Percentiles rank a stretch among this genome's conserved stretches.
These are phyloP conservation scores for Fusarium concolor DNA, from an alignment of 2,329 filamentous ascomycete species.

Conservation along the genomic window DNA sequence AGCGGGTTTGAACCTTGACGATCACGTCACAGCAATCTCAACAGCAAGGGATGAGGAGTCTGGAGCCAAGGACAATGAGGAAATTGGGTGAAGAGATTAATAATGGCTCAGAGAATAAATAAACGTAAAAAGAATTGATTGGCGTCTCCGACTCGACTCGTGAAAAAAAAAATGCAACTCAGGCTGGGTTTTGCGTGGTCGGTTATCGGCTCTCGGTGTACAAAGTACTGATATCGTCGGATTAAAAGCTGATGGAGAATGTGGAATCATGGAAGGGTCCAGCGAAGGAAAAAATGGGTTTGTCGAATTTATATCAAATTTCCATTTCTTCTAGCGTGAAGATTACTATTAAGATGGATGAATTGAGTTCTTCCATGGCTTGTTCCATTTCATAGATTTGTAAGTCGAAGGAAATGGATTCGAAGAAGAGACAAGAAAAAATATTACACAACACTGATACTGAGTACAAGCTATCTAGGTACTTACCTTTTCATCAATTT, in stretches of 20 bases:
- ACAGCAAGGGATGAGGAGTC: constrained; percentile 28
- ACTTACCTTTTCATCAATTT: constrained; percentile 11
- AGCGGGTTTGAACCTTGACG: constrained; percentile 31
- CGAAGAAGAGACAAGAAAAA: background rate
- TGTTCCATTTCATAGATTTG: constrained; percentile 29
- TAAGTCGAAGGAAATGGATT: constrained; percentile 21
- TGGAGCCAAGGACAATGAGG: background rate
- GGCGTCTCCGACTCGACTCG: constrained; percentile 21
- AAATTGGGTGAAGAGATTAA: constrained; percentile 11
- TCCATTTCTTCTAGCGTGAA: constrained; percentile 10
- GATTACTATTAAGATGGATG: constrained; percentile 13
- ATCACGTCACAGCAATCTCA: constrained; percentile 41
- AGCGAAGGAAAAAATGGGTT: constrained; percentile 31
- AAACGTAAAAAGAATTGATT: constrained; percentile 39
- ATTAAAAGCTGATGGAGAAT: constrained; percentile 10
- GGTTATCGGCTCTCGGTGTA: constrained; percentile 43
- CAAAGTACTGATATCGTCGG: constrained; percentile 20
- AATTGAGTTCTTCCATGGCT: constrained; percentile 14
- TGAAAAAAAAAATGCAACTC: constrained; percentile 18
- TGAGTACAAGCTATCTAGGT: constrained; percentile 5
- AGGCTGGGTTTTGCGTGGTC: constrained; percentile 23
- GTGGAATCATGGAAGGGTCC: constrained; percentile 33
- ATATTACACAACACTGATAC: constrained; percentile 2
- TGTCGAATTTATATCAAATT: constrained; percentile 16
- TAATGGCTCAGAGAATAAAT: constrained; percentile 1